These are phyloP conservation scores for Phytophthora sp. DNA, from an alignment of 352 stramenopile genomes.

Conservation along the genomic window DNA sequence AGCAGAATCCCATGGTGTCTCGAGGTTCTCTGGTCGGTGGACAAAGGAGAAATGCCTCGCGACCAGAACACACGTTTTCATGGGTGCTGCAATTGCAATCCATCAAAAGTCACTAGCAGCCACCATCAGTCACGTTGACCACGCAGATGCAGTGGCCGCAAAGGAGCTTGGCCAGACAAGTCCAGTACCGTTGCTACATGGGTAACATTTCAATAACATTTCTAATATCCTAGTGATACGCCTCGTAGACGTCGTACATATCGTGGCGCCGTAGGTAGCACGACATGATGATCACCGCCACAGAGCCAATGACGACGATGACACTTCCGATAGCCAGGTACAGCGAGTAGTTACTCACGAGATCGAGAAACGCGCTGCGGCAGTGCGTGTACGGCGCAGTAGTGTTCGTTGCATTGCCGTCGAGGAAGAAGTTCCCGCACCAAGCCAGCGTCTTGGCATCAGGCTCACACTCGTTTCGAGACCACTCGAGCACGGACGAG, in stretches of 20 bases:
- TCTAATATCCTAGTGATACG: conserved; percentile 18
- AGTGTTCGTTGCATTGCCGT: conserved; percentile 26
- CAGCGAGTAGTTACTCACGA: conserved; percentile 45
- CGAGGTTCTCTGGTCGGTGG: not conserved
- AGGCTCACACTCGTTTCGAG: conserved; percentile 64
- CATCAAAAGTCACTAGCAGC: conserved; percentile 20
- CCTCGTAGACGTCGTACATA: conserved; percentile 34
- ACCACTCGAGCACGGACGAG: conserved; percentile 77
- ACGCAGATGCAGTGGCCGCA: too few species aligned
- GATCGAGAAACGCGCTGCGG: conserved; percentile 47
- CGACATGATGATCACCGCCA: conserved; percentile 55
- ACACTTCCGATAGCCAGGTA: conserved; percentile 46
- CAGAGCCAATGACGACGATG: conserved; percentile 41
- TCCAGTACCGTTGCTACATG: too few species aligned
- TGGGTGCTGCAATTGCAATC: conserved; percentile 16
- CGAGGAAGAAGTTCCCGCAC: conserved; percentile 68
- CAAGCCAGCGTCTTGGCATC: conserved; percentile 54
- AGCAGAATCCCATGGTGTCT: conserved; percentile 33
- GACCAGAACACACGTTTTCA: conserved; percentile 12
- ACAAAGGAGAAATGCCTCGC: conserved; percentile 24
- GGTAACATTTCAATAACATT: too few species aligned
- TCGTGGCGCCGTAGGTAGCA: conserved; percentile 50
- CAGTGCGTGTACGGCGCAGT: conserved; percentile 55
- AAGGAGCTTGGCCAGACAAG: too few species aligned
- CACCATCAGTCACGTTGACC: too few species aligned